Evolutionary conservation across 2,329 filamentous ascomycete genomes (phyloP).

Genomic region (Alternaria sp.): DNA sequence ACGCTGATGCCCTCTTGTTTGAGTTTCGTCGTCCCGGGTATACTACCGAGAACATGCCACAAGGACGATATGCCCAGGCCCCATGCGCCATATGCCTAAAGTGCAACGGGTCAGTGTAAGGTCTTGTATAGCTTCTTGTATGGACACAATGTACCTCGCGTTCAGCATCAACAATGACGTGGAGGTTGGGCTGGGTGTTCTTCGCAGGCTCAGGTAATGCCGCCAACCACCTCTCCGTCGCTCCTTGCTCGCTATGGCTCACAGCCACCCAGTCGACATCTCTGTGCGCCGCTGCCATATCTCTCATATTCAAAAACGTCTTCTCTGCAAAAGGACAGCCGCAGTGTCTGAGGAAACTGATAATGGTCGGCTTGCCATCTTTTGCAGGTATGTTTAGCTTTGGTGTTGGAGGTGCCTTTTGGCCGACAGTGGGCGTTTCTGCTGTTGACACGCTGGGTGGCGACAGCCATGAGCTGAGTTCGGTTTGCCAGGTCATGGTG

Average conservation of each 20-base stretch:
- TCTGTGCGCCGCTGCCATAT: slow-evolving; percentile 33
- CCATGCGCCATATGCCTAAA: slow-evolving; percentile 66
- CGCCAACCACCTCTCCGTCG: slow-evolving; percentile 46
- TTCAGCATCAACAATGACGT: slow-evolving; percentile 67
- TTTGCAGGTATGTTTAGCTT: slow-evolving; percentile 62
- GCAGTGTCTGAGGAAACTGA: slow-evolving; percentile 76
- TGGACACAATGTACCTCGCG: slow-evolving; percentile 50
- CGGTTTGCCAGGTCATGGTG: slow-evolving; percentile 51
- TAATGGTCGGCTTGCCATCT: slow-evolving; percentile 63
- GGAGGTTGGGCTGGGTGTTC: slow-evolving; percentile 60
- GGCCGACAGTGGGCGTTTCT: slow-evolving; percentile 61
- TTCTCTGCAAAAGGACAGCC: slow-evolving; percentile 79
- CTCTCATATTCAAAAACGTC: slow-evolving; percentile 56
- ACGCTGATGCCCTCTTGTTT: slow-evolving; percentile 72
- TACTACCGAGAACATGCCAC: slow-evolving; percentile 67
- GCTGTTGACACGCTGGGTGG: slow-evolving; percentile 43
- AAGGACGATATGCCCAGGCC: slow-evolving; percentile 68
- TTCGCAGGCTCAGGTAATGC: slow-evolving; percentile 31
- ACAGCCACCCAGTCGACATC: slow-evolving; percentile 45
- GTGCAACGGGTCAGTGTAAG: too few species aligned
- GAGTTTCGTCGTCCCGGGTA: slow-evolving; percentile 66
- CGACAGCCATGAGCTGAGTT: slow-evolving; percentile 55
- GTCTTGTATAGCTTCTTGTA: too few species aligned
- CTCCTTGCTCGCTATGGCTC: slow-evolving; percentile 44
- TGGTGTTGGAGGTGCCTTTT: slow-evolving; percentile 63